Evolutionary conservation across 202 grass and related monocot species (phyloP).

Genomic region (Alloteropsis angusta): DNA sequence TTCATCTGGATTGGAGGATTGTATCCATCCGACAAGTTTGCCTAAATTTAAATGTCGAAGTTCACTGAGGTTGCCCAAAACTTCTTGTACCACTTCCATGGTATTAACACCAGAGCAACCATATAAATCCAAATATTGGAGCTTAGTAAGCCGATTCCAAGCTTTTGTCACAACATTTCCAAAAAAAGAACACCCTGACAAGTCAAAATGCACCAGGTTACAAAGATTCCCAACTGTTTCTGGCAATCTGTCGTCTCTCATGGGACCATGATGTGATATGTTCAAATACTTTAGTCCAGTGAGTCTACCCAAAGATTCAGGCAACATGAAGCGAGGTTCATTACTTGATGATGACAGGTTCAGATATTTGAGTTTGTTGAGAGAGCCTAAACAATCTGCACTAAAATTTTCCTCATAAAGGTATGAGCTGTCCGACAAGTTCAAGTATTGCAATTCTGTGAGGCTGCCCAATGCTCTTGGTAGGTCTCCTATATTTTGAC

Average conservation of each 20-base stretch:
- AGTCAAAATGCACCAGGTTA: conserved; percentile 1
- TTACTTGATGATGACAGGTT: neutral
- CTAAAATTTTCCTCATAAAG: neutral
- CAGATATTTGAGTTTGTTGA: neutral
- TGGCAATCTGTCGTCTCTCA: neutral
- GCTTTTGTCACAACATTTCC: neutral
- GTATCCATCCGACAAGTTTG: neutral
- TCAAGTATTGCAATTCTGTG: neutral
- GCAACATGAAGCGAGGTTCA: neutral
- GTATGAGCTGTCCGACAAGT: neutral
- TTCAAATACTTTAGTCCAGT: neutral
- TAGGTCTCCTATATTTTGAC: neutral
- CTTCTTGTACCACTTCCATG: neutral
- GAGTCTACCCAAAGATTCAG: neutral
- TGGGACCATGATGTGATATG: neutral
- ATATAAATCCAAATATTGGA: conserved; percentile 7
- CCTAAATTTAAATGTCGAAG: neutral
- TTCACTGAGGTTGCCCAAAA: neutral
- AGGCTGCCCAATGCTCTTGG: neutral
- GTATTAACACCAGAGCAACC: neutral
- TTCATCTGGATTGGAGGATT: neutral
- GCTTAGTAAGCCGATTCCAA: neutral
- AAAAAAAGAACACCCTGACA: accelerated
- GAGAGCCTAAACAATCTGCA: neutral
- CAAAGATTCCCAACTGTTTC: neutral